Evolutionary conservation across 805 yeast species (phyloP), one percentile per base, ranked within the genome.

Genomic region (Yamadazyma paraphyllophila): DNA sequence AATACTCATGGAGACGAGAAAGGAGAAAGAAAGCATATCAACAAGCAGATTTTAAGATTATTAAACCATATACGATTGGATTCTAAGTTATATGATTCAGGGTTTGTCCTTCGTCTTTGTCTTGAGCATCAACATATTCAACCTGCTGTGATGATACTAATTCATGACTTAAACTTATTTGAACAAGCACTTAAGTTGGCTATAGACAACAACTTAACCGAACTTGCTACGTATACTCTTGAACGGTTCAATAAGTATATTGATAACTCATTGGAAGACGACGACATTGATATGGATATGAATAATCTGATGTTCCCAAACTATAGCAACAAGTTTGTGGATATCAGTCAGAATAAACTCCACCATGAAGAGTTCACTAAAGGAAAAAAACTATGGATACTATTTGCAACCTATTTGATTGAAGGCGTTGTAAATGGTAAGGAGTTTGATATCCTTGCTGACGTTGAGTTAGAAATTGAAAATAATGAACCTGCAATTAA

Each of bases 171-270:
- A 63, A 79, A 75, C 3, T 72, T 86, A 38, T 87, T 76, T 58
- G 96, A 89, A 49, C 90, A 87, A 44, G 97, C 98, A 0, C 80
- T 91, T 30, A 73, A 74, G 40, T 61, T 94, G 45, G 92, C 97
- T 0, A 67, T 94, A 38, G 74, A 78, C 3, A 66, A 80, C 49
- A 78, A 78, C 29, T 66, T 84, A 54, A 64, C 81, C 5, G 83
- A 82, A 17, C 66, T 80, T 36, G 91, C 66, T 0, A 71, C 66
- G 36, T 61, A 58, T 49, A 68, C 71, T 1, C 52, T 71, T 42
- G 59, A 57, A 31, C 61, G 59, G 25, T 69, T 60, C 47, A 72
- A 65, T 38, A 62, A 66, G 41, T 51, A 36, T 38, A 43, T 51
- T 8, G 43, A 48, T 2, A 49, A 48, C 36, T n/a, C 16, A 15